Percentiles rank a stretch among this genome's conserved stretches.
These are phyloP conservation scores for Cyclotella choctawhatcheeana DNA, from an alignment of 108 stramenopile genomes.

Conservation along the genomic window DNA sequence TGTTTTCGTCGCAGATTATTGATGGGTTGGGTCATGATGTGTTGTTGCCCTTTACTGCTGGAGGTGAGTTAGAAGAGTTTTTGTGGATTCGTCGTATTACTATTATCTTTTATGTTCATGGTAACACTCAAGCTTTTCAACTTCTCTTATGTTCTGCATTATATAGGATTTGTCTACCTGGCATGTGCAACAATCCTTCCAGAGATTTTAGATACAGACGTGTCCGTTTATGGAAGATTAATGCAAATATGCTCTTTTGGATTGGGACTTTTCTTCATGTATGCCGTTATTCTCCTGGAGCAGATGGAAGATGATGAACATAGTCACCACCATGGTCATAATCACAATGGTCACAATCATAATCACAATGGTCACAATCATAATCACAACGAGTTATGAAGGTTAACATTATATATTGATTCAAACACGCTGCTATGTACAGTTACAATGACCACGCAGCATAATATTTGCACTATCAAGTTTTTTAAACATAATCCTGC, in stretches of 20 bases:
- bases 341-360: too few species aligned
- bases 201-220: conserved; percentile 65
- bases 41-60: conserved; percentile 76
- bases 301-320: conserved; percentile 42
- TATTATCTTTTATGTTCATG: too few species aligned
- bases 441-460: too few species aligned
- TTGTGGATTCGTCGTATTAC: too few species aligned
- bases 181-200: conserved; percentile 80
- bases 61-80: conserved; percentile 61
- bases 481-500: conserved; percentile 29
- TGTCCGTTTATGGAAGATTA: conserved; percentile 49
- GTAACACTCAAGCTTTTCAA: too few species aligned
- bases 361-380: too few species aligned
- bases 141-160: not conserved
- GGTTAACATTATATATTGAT: too few species aligned
- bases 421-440: too few species aligned
- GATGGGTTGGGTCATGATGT: conserved; percentile 52
- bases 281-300: conserved; percentile 70
- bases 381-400: conserved; percentile 38
- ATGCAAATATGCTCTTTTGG: conserved; percentile 62
- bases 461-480: too few species aligned
- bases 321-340: conserved; percentile 37
- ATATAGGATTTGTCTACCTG: conserved; percentile 78
- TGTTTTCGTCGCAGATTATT: conserved; percentile 47
- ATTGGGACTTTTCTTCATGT: conserved; percentile 80